Base-by-base conservation (phyloP, 192 early-diverging fungal species). In the Podila horticola region DNA sequence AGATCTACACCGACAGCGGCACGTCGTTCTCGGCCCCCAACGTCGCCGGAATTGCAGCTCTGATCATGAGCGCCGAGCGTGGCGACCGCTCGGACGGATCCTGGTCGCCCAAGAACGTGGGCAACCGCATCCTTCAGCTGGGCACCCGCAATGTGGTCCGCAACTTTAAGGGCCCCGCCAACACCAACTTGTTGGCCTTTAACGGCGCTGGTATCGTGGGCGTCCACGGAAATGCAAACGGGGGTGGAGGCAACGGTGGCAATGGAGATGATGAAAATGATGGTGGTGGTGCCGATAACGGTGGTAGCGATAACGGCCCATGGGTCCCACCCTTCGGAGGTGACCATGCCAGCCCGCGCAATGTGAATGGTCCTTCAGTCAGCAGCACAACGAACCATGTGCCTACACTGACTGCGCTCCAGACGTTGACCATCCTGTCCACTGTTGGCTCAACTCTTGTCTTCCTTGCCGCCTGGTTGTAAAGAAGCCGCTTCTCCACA, bases 1-100 rank as follows among this genome's bases (percentile, higher is more conserved):
- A 79, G 52, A 60, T 79, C 65, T 67, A 72, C 38, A 75, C 72
- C 58, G 74, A 84, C 34, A 77, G 74, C n/a, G 83, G 83, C 12
- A 84, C 83, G 59, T 84, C 83, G 61, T 79, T 84, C 65, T 79
- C 83, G 5, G 67, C 75, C 28, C 83, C 83, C 36, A 72, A 72
- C 30, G 82, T 84, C 51, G 65, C 82, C 8, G 82, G 82, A 31
- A 77, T 84, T 41, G 71, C 71, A 11, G 71, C 74, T 19, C 67
- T 77, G 61, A 49, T 84, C 33, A 69, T 81, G 60, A 19, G 57
- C 29, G 52, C 62, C 26, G 69, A 81, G 58, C 71, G 64, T 7
- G 76, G 76, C 15, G 72, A 75, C n/a, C 64, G 69, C 0, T 41
- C 67, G 0, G 74, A 84, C 58, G 69, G 68, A 24, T 69, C 71